These are phyloP conservation scores for Carpinus fangiana DNA, from an alignment of 306 rosid species.

Conservation along the genomic window DNA sequence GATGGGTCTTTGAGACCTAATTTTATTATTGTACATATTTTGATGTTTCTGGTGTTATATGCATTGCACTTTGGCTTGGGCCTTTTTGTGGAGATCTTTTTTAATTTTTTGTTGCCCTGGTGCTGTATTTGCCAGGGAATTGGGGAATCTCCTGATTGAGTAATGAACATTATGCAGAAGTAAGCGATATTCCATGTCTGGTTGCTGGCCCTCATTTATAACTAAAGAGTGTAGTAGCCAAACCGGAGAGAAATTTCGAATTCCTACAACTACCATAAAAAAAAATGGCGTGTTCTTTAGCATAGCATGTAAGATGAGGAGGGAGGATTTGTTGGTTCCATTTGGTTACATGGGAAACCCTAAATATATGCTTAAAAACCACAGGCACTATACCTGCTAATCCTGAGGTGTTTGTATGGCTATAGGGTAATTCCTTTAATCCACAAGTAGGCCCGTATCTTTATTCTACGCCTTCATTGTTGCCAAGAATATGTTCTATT, in stretches of 20 bases:
- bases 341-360: neutral
- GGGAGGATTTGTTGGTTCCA: neutral
- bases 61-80: conserved; percentile 31
- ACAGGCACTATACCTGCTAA: neutral
- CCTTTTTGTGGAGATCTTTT: conserved; percentile 35
- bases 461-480: neutral
- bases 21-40: conserved; percentile 44
- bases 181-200: too few relatives aligned
- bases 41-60: conserved; percentile 40
- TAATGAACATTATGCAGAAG: neutral
- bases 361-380: neutral
- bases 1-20: conserved; percentile 25
- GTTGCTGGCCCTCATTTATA: too few relatives aligned
- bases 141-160: neutral
- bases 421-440: neutral
- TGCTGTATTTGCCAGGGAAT: neutral
- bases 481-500: neutral
- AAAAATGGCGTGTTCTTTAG: too few relatives aligned
- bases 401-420: neutral
- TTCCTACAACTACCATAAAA: too few relatives aligned
- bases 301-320: neutral
- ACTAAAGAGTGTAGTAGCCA: too few relatives aligned
- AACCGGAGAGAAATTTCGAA: too few relatives aligned
- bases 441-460: neutral
- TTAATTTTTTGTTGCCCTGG: conserved; percentile 9